phyloP scores from a whole-genome alignment of 2,329 filamentous ascomycete genomes.

The Neoascochyta sp. region DNA sequence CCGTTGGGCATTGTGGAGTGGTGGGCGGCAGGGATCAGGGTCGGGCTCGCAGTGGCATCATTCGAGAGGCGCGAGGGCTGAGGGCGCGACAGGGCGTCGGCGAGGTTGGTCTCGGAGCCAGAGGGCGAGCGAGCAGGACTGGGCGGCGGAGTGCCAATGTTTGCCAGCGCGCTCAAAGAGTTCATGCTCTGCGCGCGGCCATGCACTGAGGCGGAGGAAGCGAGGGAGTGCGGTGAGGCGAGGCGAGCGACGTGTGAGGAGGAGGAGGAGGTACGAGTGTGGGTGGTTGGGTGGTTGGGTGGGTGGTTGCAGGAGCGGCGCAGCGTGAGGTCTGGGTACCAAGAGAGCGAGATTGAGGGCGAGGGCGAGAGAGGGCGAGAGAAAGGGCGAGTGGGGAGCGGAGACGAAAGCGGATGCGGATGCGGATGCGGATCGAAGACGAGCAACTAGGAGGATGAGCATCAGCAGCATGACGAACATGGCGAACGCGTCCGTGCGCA shows the following conservation, averaged over 20 bases:
- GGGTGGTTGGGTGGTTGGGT: neutral
- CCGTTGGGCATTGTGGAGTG: slow-evolving; percentile 30
- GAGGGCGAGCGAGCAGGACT: slow-evolving; percentile 52
- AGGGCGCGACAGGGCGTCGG: slow-evolving; percentile 24
- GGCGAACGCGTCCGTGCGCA: no score
- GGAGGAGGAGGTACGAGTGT: slow-evolving; percentile 2
- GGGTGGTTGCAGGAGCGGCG: neutral
- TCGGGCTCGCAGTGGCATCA: slow-evolving; percentile 34
- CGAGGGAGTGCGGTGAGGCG: neutral
- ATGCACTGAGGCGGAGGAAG: slow-evolving; percentile 39
- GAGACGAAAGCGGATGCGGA: slow-evolving; percentile 8
- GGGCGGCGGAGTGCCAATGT: slow-evolving; percentile 58
- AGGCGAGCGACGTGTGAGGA: slow-evolving; percentile 2
- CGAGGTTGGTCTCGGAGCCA: slow-evolving; percentile 50
- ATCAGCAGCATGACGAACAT: no score
- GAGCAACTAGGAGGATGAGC: no score
- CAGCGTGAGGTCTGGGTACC: no score
- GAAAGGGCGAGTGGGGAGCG: slow-evolving; percentile 9
- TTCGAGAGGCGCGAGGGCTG: slow-evolving; percentile 21
- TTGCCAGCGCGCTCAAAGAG: slow-evolving; percentile 90
- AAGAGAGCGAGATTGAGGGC: no score
- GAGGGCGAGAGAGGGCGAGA: neutral
- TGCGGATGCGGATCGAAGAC: no score
- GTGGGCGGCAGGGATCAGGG: slow-evolving; percentile 21
- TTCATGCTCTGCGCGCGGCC: slow-evolving; percentile 71